Conservation (phyloP, 2,329 filamentous ascomycete species). For the Lachnellula willkommii region DNA sequence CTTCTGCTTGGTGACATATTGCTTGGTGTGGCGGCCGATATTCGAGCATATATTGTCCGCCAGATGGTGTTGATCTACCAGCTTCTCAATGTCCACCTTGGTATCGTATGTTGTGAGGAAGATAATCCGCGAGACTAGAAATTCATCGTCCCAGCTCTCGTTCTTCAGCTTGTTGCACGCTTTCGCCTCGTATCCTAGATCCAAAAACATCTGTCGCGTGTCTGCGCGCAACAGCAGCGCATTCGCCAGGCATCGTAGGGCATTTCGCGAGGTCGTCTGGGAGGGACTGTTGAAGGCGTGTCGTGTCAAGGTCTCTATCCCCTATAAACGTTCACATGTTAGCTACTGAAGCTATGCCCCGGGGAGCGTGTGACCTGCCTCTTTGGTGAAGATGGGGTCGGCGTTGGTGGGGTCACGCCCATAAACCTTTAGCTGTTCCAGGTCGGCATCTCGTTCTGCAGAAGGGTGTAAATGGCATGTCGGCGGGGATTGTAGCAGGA, state of each 20-base stretch:
- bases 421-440: conserved; percentile 71
- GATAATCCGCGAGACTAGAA: conserved; percentile 71
- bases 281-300: conserved; percentile 68
- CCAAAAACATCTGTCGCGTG: conserved; percentile 67
- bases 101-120: conserved; percentile 77
- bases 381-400: conserved; percentile 76
- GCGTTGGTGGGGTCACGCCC: conserved; percentile 68
- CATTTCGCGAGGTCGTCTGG: conserved; percentile 63
- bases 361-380: conserved; percentile 44
- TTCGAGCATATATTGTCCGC: conserved; percentile 65
- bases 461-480: conserved; percentile 6
- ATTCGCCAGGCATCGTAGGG: conserved; percentile 79
- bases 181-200: conserved; percentile 61
- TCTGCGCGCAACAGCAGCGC: conserved; percentile 65
- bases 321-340: conserved; percentile 43
- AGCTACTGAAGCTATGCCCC: conserved; percentile 10
- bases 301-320: conserved; percentile 64
- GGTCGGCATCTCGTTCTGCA: conserved; percentile 55
- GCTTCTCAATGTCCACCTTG: conserved; percentile 56
- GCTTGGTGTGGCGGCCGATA: conserved; percentile 62
- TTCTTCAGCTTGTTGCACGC: conserved; percentile 67
- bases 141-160: conserved; percentile 77
- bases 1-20: conserved; percentile 36
- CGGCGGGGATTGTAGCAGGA: background rate
- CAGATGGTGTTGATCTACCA: conserved; percentile 62